Evolutionary conservation across 352 stramenopile genomes (phyloP), one percentile per base, ranked within the genome.

Genomic region (Phytophthora meadii): DNA sequence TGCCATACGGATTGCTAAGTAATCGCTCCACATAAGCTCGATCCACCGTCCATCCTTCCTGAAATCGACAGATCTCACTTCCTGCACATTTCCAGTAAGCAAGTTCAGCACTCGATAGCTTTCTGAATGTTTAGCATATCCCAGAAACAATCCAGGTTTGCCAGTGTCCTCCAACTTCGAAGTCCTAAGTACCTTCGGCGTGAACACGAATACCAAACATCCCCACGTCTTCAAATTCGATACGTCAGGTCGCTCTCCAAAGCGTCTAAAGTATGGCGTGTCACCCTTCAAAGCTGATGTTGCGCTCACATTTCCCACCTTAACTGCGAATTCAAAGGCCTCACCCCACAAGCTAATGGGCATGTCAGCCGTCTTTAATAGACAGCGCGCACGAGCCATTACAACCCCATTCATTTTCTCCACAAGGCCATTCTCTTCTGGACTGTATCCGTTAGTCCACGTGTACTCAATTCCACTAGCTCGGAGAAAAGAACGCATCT

Each of bases 381-480:
- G 30, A 25, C 37, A 52, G 15, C 57, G 46, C 15, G 56, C 36
- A 28, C 37, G 34, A 51, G 47, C 5, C 10, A 57, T 17, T 6
- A 65, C 47, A 9, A 65, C 8, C 8, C 39, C 48, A 22, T 58
- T 57, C 37, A 65, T 56, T 7, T 52, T 52, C 28, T 65, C 47
- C 7, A 65, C 37, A n/a, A 58, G 17, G 4, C 34, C 54, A 27
- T 54, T 62, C 14, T 62, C 30, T 8, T 54, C 30, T 1, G 54
- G 54, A 32, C 42, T 54, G 19, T 62, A 54, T 0, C 32, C 30
- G 15, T 62, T 62, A 2, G 44, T 54, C 34, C 42, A 54, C 3
- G 14, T 47, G 15, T 37, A 62, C 32, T 54, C 42, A 15, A 54
- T 62, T 2, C 32, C 44, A 39, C n/a, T 4, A 11, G 10, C 28